A percentile compares a stretch with the other conserved stretches of the same genome.
Evolutionary conservation across 2,329 filamentous ascomycete species (phyloP).

Genomic region (Chaetomium globosum): DNA sequence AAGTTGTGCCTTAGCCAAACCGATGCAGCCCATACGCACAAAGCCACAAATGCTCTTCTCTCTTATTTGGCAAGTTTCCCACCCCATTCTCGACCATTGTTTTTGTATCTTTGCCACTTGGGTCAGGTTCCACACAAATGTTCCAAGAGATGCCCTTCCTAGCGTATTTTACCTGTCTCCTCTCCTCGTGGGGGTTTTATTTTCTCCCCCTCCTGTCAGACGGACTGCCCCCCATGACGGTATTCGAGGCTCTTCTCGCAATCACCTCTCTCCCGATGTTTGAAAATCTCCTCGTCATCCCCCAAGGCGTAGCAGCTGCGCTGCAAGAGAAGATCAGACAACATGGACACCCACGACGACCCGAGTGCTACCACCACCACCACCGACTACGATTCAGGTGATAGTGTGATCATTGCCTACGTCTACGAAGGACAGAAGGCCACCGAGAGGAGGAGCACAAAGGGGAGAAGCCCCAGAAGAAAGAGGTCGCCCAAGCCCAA

Average conservation of each 20-base stretch:
- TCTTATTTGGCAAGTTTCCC: slow-evolving; percentile 22
- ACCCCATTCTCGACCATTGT: not conserved
- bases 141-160: not conserved
- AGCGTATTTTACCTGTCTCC: slow-evolving; percentile 14
- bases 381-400: slow-evolving; percentile 37
- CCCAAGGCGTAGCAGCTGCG: slow-evolving; percentile 28
- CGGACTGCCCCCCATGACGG: slow-evolving; percentile 2
- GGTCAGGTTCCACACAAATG: not conserved
- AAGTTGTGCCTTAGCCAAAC: not conserved
- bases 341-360: slow-evolving; percentile 32
- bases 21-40: slow-evolving; percentile 17
- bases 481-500: slow-evolving; percentile 29
- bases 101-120: slow-evolving; percentile 18
- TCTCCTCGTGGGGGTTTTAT: not conserved
- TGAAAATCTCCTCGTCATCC: slow-evolving; percentile 28
- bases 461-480: slow-evolving; percentile 25
- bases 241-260: not conserved
- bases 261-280: slow-evolving; percentile 28
- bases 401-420: slow-evolving; percentile 32
- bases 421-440: slow-evolving; percentile 29
- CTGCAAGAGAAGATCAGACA: slow-evolving; percentile 31
- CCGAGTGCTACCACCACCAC: slow-evolving; percentile 31
- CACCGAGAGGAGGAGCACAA: slow-evolving; percentile 12
- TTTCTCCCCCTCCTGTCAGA: not conserved
- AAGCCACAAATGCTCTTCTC: slow-evolving; percentile 14